Evolutionary conservation across 129 eudicot genomes (phyloP), one percentile per base, ranked within the genome.

Genomic region (Saussurea involucrata): DNA sequence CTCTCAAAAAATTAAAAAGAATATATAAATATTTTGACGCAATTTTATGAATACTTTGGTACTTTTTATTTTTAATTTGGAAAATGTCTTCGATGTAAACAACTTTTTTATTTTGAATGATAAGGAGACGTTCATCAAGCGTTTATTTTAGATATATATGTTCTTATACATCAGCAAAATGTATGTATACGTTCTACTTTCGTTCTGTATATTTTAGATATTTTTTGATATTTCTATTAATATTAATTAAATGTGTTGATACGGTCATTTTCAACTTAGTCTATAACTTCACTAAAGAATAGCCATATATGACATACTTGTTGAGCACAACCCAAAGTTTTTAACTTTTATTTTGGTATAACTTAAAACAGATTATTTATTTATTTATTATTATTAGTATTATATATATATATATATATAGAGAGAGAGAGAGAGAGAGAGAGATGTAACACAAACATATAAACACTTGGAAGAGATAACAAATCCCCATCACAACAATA

Each of bases 371-470:
- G 17, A 53, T 53, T 53, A 5, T 53, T 53, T 53, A 53, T 40
- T 5, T 37, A 37, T 37, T 7, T 40, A 40, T 10, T 32, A 32
- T 1, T 37, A 37, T 37, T 37, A 7, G 0, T 37, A 37, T 37
- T 7, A 10, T 10, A 10, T 40, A 40, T 40, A 40, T 40, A 40
- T 40, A 40, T 11, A 40, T 40, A 40, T 40, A 40, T 12, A 10
- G 3, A 9, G 8, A 6, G 10, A 32, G 36, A 32, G 36, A 32
- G 36, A 37, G 44, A 37, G 44, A 37, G 24, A 53, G 22, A 3
- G n/a, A 53, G 80, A 76, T 21, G 68, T 78, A 55, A 58, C 69
- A 28, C 29, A 66, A 78, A 78, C 76, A 36, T 33, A 42, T 44
- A 78, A 24, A 61, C 82, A 57, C 63, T 53, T 53, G 61, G 71